These are phyloP conservation scores for Hyaloscypha hepaticicola DNA, from an alignment of 495 filamentous ascomycete genomes.

Conservation along the genomic window DNA sequence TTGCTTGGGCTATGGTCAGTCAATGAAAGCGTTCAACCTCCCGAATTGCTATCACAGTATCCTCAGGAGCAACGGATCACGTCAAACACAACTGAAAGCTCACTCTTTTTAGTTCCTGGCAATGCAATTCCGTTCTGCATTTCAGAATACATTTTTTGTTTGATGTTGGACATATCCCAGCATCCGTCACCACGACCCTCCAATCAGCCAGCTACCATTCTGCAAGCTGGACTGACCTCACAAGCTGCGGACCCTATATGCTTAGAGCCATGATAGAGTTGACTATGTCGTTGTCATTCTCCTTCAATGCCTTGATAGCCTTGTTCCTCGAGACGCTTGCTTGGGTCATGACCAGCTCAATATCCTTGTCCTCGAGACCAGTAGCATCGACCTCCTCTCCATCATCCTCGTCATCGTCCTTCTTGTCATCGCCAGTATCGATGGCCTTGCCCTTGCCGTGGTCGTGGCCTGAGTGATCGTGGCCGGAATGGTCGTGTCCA, in stretches of 20 bases:
- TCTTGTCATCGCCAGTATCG: conserved; percentile 67
- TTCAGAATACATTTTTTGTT: conserved; percentile 5
- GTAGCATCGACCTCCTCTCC: conserved; percentile 92
- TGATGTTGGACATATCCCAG: background rate
- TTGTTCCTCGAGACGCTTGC: conserved; percentile 95
- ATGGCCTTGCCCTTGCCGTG: conserved; percentile 76
- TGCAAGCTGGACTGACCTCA: background rate
- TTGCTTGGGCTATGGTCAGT: too few relatives aligned
- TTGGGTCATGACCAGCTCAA: conserved; percentile 98
- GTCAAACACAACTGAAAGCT: background rate
- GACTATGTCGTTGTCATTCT: conserved; percentile 99
- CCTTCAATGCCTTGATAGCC: conserved; percentile 96
- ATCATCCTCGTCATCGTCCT: conserved; percentile 90
- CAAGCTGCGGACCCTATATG: conserved; percentile 58
- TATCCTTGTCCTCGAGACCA: conserved; percentile 96
- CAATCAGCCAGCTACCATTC: background rate
- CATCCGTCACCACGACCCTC: background rate
- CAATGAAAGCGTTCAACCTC: too few relatives aligned
- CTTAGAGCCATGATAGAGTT: conserved; percentile 99
- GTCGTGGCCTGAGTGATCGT: conserved; percentile 48
- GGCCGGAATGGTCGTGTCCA: conserved; percentile 63
- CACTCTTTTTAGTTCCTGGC: background rate
- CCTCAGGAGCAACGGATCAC: background rate
- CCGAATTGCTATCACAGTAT: background rate
- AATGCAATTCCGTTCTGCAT: background rate